Base-by-base conservation (phyloP, 2,329 filamentous ascomycete genomes). In the Aspergillus sp. region DNA sequence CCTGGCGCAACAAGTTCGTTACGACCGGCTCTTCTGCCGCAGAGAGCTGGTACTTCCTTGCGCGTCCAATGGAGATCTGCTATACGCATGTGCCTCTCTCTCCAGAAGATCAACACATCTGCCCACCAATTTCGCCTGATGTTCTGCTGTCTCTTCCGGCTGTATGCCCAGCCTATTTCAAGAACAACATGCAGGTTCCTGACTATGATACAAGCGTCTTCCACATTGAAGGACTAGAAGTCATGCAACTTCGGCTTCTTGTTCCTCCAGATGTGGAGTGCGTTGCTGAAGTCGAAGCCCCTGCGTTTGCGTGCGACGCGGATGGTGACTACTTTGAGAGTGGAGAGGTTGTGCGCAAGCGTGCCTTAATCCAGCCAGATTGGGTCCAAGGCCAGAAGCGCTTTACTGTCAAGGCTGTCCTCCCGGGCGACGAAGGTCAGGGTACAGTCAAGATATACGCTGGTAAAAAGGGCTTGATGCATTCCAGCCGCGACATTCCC, bases 251-350 rank as follows among this genome's bases (percentile, higher is more conserved):
- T 64, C 89, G 91, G 62, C 85, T 99, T 68, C 85, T 87, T 49
- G 91, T 96, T 0, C 94, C 94, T 0, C 80, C 87, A 14, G 94
- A 99, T 64, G 85, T 97, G 16, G 95, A 99, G 70, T 85, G 94
- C 48, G 87, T 91, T 2, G 94, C 94, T 13, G 93, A 97, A 72
- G 89, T 97, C 0, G 93, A 97, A 73, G 88, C 90, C 2, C 84
- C 88, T 36, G 86, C 85, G 2, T 95, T 89, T 67, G 83, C 88
- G 1, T 81, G 87, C 36, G 94, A 99, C 67, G 80, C 81, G 0
- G 94, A 99, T 66, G 95, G 94, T 2, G 94, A 99, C 69, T 82
- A 87, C 58, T 97, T 96, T 67, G 94, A 99, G 71, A 96, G 86
- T 60, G 92, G 94, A 31, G 93, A 97, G 13, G 77, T 88, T 21